Conservation (phyloP, 83 land plant species). For the Thuja plicata region DNA sequence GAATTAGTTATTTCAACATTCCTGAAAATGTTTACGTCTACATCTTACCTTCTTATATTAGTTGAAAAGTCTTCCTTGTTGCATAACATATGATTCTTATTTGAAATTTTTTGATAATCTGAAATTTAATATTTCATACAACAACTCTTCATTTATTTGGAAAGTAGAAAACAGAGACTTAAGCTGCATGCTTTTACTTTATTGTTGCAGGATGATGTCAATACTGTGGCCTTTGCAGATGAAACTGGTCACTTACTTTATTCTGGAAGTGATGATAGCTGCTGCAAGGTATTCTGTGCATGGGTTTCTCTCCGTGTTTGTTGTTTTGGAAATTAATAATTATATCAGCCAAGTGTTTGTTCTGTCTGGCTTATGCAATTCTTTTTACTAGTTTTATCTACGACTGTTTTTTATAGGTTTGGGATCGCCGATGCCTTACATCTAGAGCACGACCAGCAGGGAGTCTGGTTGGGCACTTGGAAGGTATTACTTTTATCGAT, state of each 20-base stretch:
- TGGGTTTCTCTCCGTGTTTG: neutral
- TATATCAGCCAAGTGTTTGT: neutral
- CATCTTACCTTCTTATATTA: neutral
- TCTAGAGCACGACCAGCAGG: slow-evolving; percentile 68
- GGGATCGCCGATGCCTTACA: slow-evolving; percentile 91
- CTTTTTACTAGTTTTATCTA: neutral
- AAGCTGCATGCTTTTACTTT: neutral
- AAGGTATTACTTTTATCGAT: slow-evolving; percentile 91
- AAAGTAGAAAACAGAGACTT: neutral
- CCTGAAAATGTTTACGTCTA: neutral
- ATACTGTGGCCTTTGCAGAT: slow-evolving; percentile 94
- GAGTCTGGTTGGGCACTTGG: slow-evolving; percentile 79
- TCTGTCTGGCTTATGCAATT: neutral
- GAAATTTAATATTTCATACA: neutral
- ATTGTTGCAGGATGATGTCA: slow-evolving; percentile 83
- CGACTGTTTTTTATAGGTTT: slow-evolving; percentile 47
- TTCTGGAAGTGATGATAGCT: slow-evolving; percentile 93
- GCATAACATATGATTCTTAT: neutral
- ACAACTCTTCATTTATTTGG: neutral
- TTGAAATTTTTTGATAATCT: neutral
- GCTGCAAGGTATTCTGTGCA: slow-evolving; percentile 69
- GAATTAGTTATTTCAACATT: neutral
- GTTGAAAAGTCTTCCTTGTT: neutral
- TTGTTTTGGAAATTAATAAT: neutral
- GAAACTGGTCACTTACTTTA: slow-evolving; percentile 79